Evolutionary conservation across 2,329 filamentous ascomycete species (phyloP), one percentile per base, ranked within the genome.

Genomic region (Diaporthe eres): DNA sequence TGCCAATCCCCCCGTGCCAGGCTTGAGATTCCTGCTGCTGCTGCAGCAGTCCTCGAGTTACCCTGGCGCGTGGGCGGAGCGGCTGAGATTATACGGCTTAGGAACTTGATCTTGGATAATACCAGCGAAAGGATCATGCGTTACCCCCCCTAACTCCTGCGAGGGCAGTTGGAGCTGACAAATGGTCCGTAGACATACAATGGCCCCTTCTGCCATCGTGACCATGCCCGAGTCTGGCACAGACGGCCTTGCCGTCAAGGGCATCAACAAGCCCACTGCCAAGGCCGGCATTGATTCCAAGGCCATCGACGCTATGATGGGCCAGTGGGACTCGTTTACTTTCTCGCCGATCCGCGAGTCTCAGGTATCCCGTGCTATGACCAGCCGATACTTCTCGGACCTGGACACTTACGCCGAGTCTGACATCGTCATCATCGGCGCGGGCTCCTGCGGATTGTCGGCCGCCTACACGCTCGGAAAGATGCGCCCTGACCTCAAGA

Each of bases 41-140:
- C 39, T 57, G 31, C 31, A 5, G 47, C 13, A 37, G 10, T 39
- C 31, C n/a, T 15, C 31, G 22, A 51, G 13, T 19, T 15, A 53
- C 12, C 13, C 12, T 22, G 61, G 67, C 25, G 63, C 39, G 74
- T 49, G 37, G 55, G 72, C 60, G 73, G 78, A 77, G 77, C 77
- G 81, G 83, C 83, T 84, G 83, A 84, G 83, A 84, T 81, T 78
- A 84, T 81, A 84, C 83, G 83, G 83, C 81, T 75, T 76, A n/a
- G 72, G 78, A 84, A 84, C 83, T 84, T 84, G 83, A 84, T 77
- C 76, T 68, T 77, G 76, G 76, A 77, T 77, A 77, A 77, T 77
- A 77, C 76, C 74, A 84, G 95, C 95, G 95, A 95, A 97, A 98
- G 95, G 94, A 98, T 97, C 95, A 97, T 98, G 95, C 94, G 90